Percentiles rank a stretch among this genome's conserved stretches.
Evolutionary conservation across 352 stramenopile genomes (phyloP).

Genomic region (Globisporangium okanoganense): DNA sequence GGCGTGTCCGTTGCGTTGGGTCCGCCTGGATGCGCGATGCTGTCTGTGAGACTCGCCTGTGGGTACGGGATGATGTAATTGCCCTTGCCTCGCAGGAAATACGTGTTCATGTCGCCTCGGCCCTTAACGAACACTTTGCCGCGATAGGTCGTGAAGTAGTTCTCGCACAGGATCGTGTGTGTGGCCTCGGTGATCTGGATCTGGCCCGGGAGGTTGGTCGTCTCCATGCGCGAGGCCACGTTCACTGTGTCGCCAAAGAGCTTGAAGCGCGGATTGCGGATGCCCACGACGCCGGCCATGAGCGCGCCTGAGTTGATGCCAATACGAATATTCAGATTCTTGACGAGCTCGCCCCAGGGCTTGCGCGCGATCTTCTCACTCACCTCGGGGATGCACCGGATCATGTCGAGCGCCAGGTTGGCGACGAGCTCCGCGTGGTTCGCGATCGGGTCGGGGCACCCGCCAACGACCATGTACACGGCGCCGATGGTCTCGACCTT

Average conservation of each 20-base stretch:
- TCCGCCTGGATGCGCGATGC: background rate
- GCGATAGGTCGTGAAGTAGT: constrained; percentile 62
- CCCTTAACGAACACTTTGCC: constrained; percentile 84
- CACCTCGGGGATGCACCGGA: constrained; percentile 74
- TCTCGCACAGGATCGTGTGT: constrained; percentile 57
- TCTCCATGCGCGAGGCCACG: constrained; percentile 83
- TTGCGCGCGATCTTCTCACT: constrained; percentile 68
- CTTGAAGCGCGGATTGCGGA: constrained; percentile 83
- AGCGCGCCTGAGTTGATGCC: constrained; percentile 83
- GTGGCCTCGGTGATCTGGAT: constrained; percentile 83
- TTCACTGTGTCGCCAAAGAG: constrained; percentile 88
- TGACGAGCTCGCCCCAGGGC: constrained; percentile 58
- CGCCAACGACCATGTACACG: constrained; percentile 87
- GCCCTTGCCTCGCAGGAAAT: constrained; percentile 64
- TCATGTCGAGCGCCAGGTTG: constrained; percentile 79
- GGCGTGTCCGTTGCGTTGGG: background rate
- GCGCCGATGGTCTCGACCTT: constrained; percentile 91
- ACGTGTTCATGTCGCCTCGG: constrained; percentile 80
- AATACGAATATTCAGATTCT: constrained; percentile 81
- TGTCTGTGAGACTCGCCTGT: constrained; percentile 4
- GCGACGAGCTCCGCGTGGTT: constrained; percentile 82
- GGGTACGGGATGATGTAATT: constrained; percentile 57
- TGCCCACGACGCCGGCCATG: constrained; percentile 85
- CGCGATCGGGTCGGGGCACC: constrained; percentile 59
- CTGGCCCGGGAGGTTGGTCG: constrained; percentile 68